Conservation (phyloP, 1,284 basidiomycete species). For the Xerocomus tenax region DNA sequence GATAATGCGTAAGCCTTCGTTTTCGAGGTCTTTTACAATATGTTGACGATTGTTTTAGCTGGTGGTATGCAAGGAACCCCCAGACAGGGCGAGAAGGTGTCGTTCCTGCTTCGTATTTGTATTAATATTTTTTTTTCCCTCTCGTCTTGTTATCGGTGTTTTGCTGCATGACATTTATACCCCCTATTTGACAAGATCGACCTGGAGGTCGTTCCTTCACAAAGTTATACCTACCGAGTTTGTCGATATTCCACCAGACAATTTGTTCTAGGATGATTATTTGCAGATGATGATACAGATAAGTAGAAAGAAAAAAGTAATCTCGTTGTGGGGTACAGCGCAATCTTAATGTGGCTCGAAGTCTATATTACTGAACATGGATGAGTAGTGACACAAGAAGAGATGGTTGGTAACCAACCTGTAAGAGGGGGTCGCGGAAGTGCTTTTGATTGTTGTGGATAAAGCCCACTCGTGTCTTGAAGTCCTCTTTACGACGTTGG, state of each 20-base stretch:
- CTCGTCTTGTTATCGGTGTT: slow-evolving; percentile 25
- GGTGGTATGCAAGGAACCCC: slow-evolving; percentile 85
- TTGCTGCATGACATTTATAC: slow-evolving; percentile 30
- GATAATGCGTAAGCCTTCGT: slow-evolving; percentile 62
- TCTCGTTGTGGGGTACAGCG: slow-evolving; percentile 8
- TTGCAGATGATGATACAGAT: slow-evolving; percentile 10
- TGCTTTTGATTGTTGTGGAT: slow-evolving; percentile 87
- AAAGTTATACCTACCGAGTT: slow-evolving; percentile 17
- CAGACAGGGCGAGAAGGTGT: slow-evolving; percentile 76
- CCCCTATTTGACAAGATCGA: slow-evolving; percentile 32
- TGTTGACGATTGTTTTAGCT: slow-evolving; percentile 40
- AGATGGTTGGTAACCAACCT: slow-evolving; percentile 30
- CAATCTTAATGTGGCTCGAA: slow-evolving; percentile 7
- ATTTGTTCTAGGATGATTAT: slow-evolving; percentile 7
- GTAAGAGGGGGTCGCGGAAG: slow-evolving; percentile 51
- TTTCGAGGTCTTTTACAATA: not conserved
- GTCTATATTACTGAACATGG: slow-evolving; percentile 12
- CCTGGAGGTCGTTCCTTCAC: slow-evolving; percentile 27
- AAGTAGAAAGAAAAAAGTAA: slow-evolving; percentile 16
- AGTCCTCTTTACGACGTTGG: slow-evolving; percentile 68
- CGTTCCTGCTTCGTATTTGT: slow-evolving; percentile 81
- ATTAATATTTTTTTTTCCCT: slow-evolving; percentile 37
- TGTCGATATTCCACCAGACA: slow-evolving; percentile 13
- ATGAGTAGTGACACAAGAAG: slow-evolving; percentile 4
- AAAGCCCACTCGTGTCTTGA: slow-evolving; percentile 75